Base-by-base conservation (phyloP, 805 yeast species). In the Candida sithepensis region DNA sequence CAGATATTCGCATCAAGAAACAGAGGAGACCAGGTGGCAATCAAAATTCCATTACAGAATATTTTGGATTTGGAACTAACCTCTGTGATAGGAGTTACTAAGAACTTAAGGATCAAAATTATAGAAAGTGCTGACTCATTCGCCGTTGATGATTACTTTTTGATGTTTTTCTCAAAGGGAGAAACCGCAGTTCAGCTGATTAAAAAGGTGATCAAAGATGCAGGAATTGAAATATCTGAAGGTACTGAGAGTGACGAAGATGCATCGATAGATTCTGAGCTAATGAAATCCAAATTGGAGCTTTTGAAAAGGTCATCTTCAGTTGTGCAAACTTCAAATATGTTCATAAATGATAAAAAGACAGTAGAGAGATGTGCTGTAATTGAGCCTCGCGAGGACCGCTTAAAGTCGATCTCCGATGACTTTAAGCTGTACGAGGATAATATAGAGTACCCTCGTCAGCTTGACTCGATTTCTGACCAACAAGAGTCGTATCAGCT, bases 1-100 rank as follows among this genome's bases (percentile, higher is more conserved):
- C 84, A 84, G 45, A 81, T 88, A 2, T 92, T 92, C 66, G 74
- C 90, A 1, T 75, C 85, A 37, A 74, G 85, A 45, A 86, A 88
- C 62, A 71, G 75, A 21, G 84, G 83, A 13, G 84, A 84, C 55
- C 83, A 84, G 50, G 94, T 88, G 13, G 78, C 86, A 19, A 71
- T 91, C 18, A 85, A 86, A 55, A 79, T 92, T 3, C 97, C 97
- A 0, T 58, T 85, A 22, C 77, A 72, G 32, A 85, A 84, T 57
- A 69, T 92, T 13, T 59, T 85, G 8, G 86, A 84, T 57, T 61
- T 82, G 22, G 85, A 80, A 41, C 74, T 78, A 42, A 75, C 77
- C 19, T 61, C 75, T 24, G 75, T 85, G 4, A 70, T 84, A 37
- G 83, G 83, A 14, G 65, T 67, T 19, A 79, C 85, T 1, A 74